Evolutionary conservation across 2,329 filamentous ascomycete genomes (phyloP).

Genomic region (Exutisphaerella laricina): DNA sequence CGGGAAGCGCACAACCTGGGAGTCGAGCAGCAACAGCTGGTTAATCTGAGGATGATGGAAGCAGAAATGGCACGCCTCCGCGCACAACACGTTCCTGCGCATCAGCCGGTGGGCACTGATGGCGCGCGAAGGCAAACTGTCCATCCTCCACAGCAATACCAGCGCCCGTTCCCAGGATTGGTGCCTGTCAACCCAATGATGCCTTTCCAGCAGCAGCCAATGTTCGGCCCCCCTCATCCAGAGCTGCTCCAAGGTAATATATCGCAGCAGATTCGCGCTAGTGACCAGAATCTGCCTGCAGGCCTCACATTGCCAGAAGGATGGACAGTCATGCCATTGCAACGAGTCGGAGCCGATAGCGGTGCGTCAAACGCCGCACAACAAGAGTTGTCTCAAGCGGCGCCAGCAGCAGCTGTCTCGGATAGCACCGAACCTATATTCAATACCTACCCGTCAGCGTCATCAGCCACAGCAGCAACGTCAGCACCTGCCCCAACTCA

Average conservation of each 20-base stretch:
- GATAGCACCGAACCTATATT: not conserved
- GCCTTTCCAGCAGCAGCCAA: not conserved
- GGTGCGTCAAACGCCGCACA: not conserved
- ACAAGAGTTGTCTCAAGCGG: not conserved
- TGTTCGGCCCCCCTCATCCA: not conserved
- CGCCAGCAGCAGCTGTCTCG: not conserved
- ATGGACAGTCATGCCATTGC: constrained; percentile 47
- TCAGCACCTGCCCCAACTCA: not conserved
- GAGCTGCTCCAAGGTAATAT: constrained; percentile 22
- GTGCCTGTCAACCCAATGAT: constrained; percentile 10
- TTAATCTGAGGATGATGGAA: constrained; percentile 61
- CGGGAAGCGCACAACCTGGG: constrained; percentile 61
- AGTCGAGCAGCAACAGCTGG: constrained; percentile 60
- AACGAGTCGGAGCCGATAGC: no score
- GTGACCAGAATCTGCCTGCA: constrained; percentile 45
- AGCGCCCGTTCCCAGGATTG: constrained; percentile 7
- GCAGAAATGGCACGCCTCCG: constrained; percentile 63
- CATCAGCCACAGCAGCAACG: not conserved
- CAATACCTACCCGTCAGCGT: not conserved
- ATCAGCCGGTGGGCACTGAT: constrained; percentile 18
- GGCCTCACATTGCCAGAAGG: constrained; percentile 50
- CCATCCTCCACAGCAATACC: constrained; percentile 9
- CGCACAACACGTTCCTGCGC: constrained; percentile 27
- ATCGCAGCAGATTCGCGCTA: constrained; percentile 35
- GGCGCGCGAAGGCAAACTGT: constrained; percentile 13